Evolutionary conservation across 495 filamentous ascomycete species (phyloP).

Genomic region (Penicillium steckii): DNA sequence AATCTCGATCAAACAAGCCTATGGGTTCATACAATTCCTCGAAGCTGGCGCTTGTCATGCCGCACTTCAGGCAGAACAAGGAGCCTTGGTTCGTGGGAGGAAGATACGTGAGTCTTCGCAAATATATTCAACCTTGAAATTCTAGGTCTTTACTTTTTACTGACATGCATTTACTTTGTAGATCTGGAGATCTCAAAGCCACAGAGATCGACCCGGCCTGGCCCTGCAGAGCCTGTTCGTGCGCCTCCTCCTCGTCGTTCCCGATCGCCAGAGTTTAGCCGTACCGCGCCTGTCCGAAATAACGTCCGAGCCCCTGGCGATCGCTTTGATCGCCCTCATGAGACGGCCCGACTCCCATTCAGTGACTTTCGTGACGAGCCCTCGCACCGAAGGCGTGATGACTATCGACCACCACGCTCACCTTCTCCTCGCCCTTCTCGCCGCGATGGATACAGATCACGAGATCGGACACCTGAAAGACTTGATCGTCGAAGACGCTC

Average conservation of each 20-base stretch:
- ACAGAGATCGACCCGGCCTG: slow-evolving; percentile 69
- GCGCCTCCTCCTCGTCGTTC: slow-evolving; percentile 53
- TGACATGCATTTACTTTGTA: slow-evolving; percentile 28
- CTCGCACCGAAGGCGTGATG: slow-evolving; percentile 53
- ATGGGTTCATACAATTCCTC: slow-evolving; percentile 95
- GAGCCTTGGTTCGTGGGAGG: slow-evolving; percentile 71
- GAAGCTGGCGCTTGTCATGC: slow-evolving; percentile 67
- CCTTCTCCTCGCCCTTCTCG: slow-evolving; percentile 61
- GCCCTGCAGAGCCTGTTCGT: slow-evolving; percentile 38
- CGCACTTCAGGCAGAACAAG: slow-evolving; percentile 76
- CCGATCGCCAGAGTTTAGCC: slow-evolving; percentile 67
- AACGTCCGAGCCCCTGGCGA: slow-evolving; percentile 35
- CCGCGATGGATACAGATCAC: slow-evolving; percentile 69
- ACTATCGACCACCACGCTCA: slow-evolving; percentile 62
- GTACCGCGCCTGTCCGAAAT: slow-evolving; percentile 44
- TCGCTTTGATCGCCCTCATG: slow-evolving; percentile 45
- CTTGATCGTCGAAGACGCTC: slow-evolving; percentile 67
- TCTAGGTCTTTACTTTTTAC: neutral
- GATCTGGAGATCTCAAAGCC: slow-evolving; percentile 93
- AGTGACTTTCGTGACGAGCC: slow-evolving; percentile 52
- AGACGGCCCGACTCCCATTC: slow-evolving; percentile 37
- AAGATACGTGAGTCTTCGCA: slow-evolving; percentile 77
- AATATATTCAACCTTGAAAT: too few relatives aligned
- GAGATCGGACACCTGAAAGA: slow-evolving; percentile 54
- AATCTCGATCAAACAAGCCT: slow-evolving; percentile 94